Evolutionary conservation across 2,329 filamentous ascomycete genomes (phyloP).

Genomic region (Apiospora phragmitis): DNA sequence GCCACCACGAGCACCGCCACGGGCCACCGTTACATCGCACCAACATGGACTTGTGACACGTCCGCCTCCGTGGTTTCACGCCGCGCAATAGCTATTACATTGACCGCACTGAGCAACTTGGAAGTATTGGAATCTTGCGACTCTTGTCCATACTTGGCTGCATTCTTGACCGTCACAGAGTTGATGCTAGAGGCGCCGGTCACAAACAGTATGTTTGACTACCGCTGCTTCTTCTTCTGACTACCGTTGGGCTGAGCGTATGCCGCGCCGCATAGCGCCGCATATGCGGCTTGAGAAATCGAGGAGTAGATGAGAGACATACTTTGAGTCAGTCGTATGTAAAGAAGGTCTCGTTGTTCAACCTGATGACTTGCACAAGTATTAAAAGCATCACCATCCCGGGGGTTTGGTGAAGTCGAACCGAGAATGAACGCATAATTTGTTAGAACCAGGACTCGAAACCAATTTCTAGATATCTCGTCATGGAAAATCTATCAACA

Average conservation of each 20-base stretch:
- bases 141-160: background rate
- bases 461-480: background rate
- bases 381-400: background rate
- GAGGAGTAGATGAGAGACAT: background rate
- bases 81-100: background rate
- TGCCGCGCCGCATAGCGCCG: no score
- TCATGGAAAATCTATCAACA: background rate
- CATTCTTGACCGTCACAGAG: background rate
- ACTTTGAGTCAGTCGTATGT: background rate
- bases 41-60: background rate
- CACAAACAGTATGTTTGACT: background rate
- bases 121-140: background rate
- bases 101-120: background rate
- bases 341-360: background rate
- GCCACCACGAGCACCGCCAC: background rate
- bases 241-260: background rate
- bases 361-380: background rate
- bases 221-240: background rate
- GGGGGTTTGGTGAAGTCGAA: background rate
- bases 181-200: background rate
- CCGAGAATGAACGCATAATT: background rate
- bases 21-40: background rate
- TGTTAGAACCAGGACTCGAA: background rate
- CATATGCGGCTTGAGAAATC: background rate
- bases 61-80: background rate